Percentiles rank a stretch among this genome's conserved stretches.
Conservation (phyloP, 1,139 yeast genomes). For the Sugiyamaella sp. region DNA sequence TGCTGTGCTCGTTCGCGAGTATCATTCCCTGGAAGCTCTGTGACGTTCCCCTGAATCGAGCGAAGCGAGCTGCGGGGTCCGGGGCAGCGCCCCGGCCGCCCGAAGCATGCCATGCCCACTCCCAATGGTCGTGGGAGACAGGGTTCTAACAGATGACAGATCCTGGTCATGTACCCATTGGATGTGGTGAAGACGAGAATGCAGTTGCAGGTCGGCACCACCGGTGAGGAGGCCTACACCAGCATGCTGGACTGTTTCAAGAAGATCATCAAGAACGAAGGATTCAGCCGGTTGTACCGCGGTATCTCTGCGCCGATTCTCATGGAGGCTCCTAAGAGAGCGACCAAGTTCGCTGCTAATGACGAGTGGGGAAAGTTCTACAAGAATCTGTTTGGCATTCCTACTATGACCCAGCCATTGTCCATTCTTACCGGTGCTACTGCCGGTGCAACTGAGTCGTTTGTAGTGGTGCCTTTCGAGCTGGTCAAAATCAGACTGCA, state of each 20-base stretch:
- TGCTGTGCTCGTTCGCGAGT: too few species aligned
- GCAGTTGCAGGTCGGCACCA: constrained; percentile 72
- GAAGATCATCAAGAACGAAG: constrained; percentile 86
- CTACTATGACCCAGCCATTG: constrained; percentile 74
- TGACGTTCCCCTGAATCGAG: too few species aligned
- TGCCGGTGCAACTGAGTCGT: constrained; percentile 96
- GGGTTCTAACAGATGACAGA: constrained; percentile 40
- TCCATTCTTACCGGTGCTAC: constrained; percentile 95
- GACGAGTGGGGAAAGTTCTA: constrained; percentile 95
- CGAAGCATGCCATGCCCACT: too few species aligned
- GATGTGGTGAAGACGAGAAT: constrained; percentile 98
- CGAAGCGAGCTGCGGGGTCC: too few species aligned
- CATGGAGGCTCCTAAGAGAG: constrained; percentile 99
- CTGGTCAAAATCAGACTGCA: constrained; percentile 84
- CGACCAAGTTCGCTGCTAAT: constrained; percentile 97
- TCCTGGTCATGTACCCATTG: constrained; percentile 95
- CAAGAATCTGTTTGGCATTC: constrained; percentile 68
- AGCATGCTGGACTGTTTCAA: constrained; percentile 84
- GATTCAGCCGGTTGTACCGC: constrained; percentile 74
- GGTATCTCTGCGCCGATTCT: constrained; percentile 95
- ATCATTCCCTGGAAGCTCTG: too few species aligned
- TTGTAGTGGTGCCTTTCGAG: constrained; percentile 96
- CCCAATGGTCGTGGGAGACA: too few species aligned
- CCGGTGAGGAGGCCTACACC: constrained; percentile 59
- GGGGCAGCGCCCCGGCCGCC: too few species aligned